Evolutionary conservation across 352 stramenopile genomes (phyloP), one percentile per base, ranked within the genome.

Genomic region (Pythium folliculosum): DNA sequence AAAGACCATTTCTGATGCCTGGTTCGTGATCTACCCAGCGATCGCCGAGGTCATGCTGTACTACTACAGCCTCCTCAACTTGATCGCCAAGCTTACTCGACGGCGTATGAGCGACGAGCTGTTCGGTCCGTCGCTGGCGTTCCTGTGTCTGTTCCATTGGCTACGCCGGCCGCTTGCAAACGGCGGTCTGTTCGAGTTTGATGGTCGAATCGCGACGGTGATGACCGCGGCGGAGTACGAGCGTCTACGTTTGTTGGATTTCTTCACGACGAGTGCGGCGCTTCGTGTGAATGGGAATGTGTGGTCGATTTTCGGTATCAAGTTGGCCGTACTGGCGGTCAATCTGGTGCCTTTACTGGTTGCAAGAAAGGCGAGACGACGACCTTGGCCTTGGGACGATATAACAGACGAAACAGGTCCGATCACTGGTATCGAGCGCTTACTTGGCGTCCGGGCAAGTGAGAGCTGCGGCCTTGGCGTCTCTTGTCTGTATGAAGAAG

Each of bases 31-130:
- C 16, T 89, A 86, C 49, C 76, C 75, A 0, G 63, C 65, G 2
- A 69, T 87, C 25, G 58, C 50, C 14, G 80, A 89, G 59, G 59
- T 82, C 14, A 67, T 74, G 21, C 59, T 87, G 2, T 70, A 82
- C 19, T 80, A 72, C 38, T 89, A 75, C 69, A 84, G 78, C 22
- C 25, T 87, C 37, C 69, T 89, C 51, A 86, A 89, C 59, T 65
- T 82, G 19, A 17, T 73, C 6, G 71, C 75, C 19, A 85, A 84
- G 40, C 53, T 84, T 8, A 49, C 65, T 13, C 66, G 72, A 25
- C 69, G 69, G 0, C 78, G 78, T 4, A 67, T 86, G 23, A 72
- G 61, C 25, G 77, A 87, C 19, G 65, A 58, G 32, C 53, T 81
- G 6, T 82, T 86, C 53, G 69, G 67, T 3, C 80, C 78, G 8